Percentiles rank a stretch among this genome's conserved stretches.
Conservation (phyloP, 768 basidiomycete genomes). For the Cyclocybe cylindracea region DNA sequence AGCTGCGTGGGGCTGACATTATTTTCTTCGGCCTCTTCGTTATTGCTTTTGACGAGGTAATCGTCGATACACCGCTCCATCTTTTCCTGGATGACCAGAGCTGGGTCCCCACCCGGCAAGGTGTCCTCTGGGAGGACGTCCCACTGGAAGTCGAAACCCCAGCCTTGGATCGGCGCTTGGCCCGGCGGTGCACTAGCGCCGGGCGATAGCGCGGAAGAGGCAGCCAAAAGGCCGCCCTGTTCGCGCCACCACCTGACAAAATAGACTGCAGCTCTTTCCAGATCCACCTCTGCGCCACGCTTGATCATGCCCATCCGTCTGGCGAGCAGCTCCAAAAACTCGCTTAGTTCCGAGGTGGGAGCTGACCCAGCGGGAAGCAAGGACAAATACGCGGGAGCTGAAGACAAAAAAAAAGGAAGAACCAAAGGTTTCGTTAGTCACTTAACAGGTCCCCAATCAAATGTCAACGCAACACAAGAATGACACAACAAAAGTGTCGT, state of each 20-base stretch:
- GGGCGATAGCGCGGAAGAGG: conserved; percentile 28
- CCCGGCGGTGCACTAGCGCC: conserved; percentile 6
- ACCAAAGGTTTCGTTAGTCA: background rate
- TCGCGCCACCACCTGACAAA: conserved; percentile 90
- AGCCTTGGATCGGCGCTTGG: conserved; percentile 48
- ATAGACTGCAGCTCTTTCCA: conserved; percentile 71
- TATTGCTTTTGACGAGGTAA: conserved; percentile 43
- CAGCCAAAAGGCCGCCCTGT: conserved; percentile 61
- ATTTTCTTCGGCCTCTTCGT: conserved; percentile 54
- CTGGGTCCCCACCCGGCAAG: conserved; percentile 18
- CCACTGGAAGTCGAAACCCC: conserved; percentile 90
- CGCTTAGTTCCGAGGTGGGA: conserved; percentile 61
- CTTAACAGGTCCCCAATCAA: background rate
- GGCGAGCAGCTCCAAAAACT: conserved; percentile 72
- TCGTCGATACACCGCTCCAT: conserved; percentile 74
- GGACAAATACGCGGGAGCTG: conserved; percentile 71
- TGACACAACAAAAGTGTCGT: background rate
- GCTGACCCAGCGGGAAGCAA: conserved; percentile 54
- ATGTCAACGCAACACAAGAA: background rate
- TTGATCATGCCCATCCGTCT: conserved; percentile 79
- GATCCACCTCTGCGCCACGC: conserved; percentile 74
- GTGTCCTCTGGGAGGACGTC: conserved; percentile 31
- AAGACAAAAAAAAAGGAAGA: conserved; percentile 8
- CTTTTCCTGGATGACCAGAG: conserved; percentile 49
- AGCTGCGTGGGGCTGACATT: conserved; percentile 71